Percentiles rank a stretch among this genome's conserved stretches.
These are phyloP conservation scores for Xylaria digitata DNA, from an alignment of 2,329 filamentous ascomycete genomes.

Conservation along the genomic window DNA sequence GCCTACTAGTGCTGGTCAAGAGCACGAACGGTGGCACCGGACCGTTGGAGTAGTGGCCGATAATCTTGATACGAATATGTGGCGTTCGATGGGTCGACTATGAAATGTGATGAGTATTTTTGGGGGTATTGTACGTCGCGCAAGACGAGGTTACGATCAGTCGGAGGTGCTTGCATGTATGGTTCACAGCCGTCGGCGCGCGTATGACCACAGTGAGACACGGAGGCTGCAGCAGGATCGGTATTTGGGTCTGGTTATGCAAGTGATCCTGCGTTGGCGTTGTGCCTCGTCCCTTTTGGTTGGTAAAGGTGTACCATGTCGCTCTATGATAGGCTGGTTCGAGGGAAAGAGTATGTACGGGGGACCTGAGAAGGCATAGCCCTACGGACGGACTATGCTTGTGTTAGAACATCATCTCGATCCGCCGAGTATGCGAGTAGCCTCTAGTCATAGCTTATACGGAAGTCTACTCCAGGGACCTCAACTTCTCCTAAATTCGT, in stretches of 20 bases:
- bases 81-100: constrained; percentile 28
- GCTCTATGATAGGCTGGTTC: constrained; percentile 29
- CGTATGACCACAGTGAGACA: constrained; percentile 12
- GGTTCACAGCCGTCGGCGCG: constrained; percentile 4
- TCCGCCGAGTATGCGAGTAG: constrained; percentile 43
- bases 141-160: constrained; percentile 7
- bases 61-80: constrained; percentile 31
- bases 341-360: constrained; percentile 3
- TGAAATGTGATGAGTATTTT: constrained; percentile 27
- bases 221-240: constrained; percentile 32
- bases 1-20: constrained; percentile 11
- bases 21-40: constrained; percentile 10
- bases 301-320: constrained; percentile 17
- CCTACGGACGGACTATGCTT: constrained; percentile 27
- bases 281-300: constrained; percentile 17
- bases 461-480: constrained; percentile 1
- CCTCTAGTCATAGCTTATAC: constrained; percentile 30
- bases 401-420: constrained; percentile 32
- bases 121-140: constrained; percentile 23
- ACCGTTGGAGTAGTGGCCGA: constrained; percentile 19
- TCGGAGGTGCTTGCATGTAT: constrained; percentile 21
- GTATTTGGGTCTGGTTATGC: constrained; percentile 37
- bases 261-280: constrained; percentile 44
- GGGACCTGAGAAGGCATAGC: constrained; percentile 18
- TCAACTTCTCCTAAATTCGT: neutral